A percentile compares a stretch with the other conserved stretches of the same genome.
Evolutionary conservation across 2,329 filamentous ascomycete genomes (phyloP).

Genomic region (Gliomastix tumulicola): DNA sequence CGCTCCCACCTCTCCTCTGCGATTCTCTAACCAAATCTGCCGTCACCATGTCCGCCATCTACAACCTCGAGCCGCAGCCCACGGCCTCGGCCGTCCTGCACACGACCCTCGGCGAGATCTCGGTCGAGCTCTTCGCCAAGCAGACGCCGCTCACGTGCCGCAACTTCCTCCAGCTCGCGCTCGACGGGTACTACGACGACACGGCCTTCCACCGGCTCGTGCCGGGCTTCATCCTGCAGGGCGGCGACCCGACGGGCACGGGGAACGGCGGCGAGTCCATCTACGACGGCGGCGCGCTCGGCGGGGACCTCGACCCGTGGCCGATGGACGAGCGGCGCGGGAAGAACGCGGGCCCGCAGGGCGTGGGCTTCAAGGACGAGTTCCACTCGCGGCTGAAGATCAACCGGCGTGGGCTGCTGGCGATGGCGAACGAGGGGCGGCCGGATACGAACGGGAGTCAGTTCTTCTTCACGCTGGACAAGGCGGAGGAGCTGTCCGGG

Average conservation of each 20-base stretch:
- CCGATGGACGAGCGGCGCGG: conserved; percentile 60
- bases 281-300: conserved; percentile 75
- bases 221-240: conserved; percentile 88
- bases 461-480: conserved; percentile 91
- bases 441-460: conserved; percentile 85
- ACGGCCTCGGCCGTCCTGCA: conserved; percentile 88
- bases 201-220: conserved; percentile 93
- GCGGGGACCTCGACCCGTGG: conserved; percentile 66
- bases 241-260: conserved; percentile 88
- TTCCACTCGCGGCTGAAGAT: conserved; percentile 90
- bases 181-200: conserved; percentile 91
- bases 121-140: conserved; percentile 89
- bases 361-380: conserved; percentile 70
- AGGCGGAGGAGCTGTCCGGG: conserved; percentile 75
- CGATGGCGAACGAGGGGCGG: conserved; percentile 87
- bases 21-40: too few species aligned
- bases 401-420: conserved; percentile 81
- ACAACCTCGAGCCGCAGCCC: conserved; percentile 91
- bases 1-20: not conserved
- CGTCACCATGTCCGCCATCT: conserved; percentile 70
- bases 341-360: conserved; percentile 50
- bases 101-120: conserved; percentile 83
- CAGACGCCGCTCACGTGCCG: conserved; percentile 87
- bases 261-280: conserved; percentile 89
- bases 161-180: conserved; percentile 91